phyloP scores from a whole-genome alignment of 495 filamentous ascomycete genomes.

The Clohesyomyces aquaticus region DNA sequence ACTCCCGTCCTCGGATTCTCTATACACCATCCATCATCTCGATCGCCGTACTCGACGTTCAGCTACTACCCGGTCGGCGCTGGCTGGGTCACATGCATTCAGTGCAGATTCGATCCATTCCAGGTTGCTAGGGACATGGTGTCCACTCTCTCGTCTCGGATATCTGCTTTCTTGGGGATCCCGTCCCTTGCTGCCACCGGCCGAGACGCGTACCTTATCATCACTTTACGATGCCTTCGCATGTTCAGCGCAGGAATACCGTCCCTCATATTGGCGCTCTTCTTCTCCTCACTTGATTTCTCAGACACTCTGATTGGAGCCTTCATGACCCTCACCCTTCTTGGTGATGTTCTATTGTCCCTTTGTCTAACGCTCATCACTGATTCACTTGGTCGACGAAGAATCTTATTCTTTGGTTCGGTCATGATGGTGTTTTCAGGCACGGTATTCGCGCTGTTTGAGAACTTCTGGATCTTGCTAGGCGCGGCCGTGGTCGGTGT shows the following conservation, averaged over 20 bases:
- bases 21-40: too few relatives aligned
- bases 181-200: constrained; percentile 55
- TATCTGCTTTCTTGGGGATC: constrained; percentile 47
- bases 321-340: constrained; percentile 84
- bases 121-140: too few relatives aligned
- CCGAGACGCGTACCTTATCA: constrained; percentile 71
- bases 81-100: too few relatives aligned
- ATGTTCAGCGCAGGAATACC: constrained; percentile 79
- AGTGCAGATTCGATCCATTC: too few relatives aligned
- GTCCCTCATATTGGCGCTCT: constrained; percentile 73
- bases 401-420: constrained; percentile 66
- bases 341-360: constrained; percentile 79
- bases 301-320: constrained; percentile 75
- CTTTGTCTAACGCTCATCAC: constrained; percentile 74
- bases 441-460: constrained; percentile 65
- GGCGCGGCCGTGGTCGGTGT: constrained; percentile 79
- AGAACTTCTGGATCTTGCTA: constrained; percentile 77
- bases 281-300: constrained; percentile 68
- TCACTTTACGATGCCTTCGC: constrained; percentile 56
- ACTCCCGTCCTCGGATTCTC: too few relatives aligned
- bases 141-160: constrained; percentile 1
- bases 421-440: constrained; percentile 70
- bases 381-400: constrained; percentile 71
- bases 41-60: too few relatives aligned
- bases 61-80: too few relatives aligned